Evolutionary conservation across 2,329 filamentous ascomycete species (phyloP), one percentile per base, ranked within the genome.

Genomic region (Samsoniella hepiali): DNA sequence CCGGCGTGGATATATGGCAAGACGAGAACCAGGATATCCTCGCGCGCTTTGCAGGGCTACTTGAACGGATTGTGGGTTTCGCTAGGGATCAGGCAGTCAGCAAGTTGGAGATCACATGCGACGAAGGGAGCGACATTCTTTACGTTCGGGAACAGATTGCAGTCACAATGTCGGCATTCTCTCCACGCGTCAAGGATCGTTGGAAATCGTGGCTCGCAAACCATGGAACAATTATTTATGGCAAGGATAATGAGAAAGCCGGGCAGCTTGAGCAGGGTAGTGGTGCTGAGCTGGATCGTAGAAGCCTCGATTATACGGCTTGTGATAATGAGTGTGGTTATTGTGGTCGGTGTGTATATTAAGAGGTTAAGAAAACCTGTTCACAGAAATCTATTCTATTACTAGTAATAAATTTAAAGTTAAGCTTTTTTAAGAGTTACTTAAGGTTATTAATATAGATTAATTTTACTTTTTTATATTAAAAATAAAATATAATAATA

Each of bases 1-100:
- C 65, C 1, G 58, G 69, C 9, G 66, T 77, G 17, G 58, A 56
- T 2, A 44, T 57, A 11, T 78, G 76, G 76, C 74, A 78, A 63
- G 56, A 36, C 15, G 63, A 69, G 5, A 69, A 73, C 31, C 61
- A 65, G 7, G n/a, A 50, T 1, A 67, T 65, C 1, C 67, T 78
- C 5, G 63, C 68, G 1, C 67, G 59, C 8, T 62, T 77, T 44
- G 17, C 40, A 31, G 22, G 40, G 42, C 58, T 64, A n/a, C 53
- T 76, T 34, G 66, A 68, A 36, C 55, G 45, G 31, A 65, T 75
- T 40, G 47, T 68, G 9, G 59, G 54, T 2, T 47, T 69, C 9
- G 68, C 69, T 15, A 62, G 56, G 13, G 64, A 54, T 13, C 55
- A 55, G 5, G 54, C 45, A 1, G 66, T 63, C 11, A 49, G 57